These are phyloP conservation scores for Musa troglodytarum DNA, from an alignment of 176 grass and related monocot species.

Conservation along the genomic window DNA sequence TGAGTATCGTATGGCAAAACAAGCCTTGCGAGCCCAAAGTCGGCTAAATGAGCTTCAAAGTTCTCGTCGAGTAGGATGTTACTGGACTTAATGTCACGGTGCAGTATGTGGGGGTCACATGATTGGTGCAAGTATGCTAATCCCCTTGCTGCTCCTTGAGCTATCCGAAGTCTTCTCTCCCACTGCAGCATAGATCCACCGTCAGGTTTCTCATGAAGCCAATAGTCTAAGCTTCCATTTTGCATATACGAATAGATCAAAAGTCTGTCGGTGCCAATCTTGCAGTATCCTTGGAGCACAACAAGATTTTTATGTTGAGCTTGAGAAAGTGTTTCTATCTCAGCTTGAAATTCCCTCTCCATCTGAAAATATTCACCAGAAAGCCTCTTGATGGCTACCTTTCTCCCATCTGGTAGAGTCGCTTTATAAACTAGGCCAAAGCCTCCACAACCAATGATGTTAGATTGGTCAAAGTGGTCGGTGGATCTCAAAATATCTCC, in stretches of 20 bases:
- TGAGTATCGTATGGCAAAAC: conserved; percentile 94
- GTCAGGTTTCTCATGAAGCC: conserved; percentile 82
- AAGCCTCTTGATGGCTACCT: conserved; percentile 75
- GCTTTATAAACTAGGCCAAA: conserved; percentile 94
- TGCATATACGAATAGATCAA: conserved; percentile 94
- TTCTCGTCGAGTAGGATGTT: conserved; percentile 86
- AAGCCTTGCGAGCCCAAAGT: conserved; percentile 94
- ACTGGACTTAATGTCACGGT: conserved; percentile 95
- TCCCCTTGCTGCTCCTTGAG: conserved; percentile 70
- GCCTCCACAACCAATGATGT: conserved; percentile 93
- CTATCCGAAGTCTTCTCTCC: conserved; percentile 76
- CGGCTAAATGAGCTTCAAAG: conserved; percentile 89
- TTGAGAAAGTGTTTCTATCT: conserved; percentile 89
- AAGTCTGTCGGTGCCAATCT: conserved; percentile 68
- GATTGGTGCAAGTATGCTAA: conserved; percentile 80
- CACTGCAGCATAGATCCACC: conserved; percentile 58
- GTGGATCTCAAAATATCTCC: conserved; percentile 87
- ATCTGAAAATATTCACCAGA: conserved; percentile 89
- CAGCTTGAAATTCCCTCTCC: conserved; percentile 95
- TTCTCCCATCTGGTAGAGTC: conserved; percentile 58
- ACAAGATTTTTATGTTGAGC: conserved; percentile 90
- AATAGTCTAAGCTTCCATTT: conserved; percentile 89
- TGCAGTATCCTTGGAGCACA: conserved; percentile 97
- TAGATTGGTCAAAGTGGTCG: conserved; percentile 90
- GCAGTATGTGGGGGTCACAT: conserved; percentile 89